Evolutionary conservation across 331 rosid species (phyloP).

Genomic region (Dryas integrifolia): DNA sequence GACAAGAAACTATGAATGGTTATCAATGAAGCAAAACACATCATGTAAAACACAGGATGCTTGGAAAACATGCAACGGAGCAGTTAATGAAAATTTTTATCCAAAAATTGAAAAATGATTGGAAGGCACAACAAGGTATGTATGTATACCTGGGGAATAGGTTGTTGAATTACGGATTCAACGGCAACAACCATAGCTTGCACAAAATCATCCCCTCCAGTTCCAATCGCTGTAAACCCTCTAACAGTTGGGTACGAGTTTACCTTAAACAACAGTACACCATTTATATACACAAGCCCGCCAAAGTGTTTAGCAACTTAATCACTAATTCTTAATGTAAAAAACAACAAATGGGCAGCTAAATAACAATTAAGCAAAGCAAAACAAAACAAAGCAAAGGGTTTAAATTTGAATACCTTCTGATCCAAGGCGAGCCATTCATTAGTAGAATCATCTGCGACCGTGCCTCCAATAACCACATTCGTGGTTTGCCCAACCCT

Average conservation of each 20-base stretch:
- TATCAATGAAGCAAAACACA: not conserved
- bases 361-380: not conserved
- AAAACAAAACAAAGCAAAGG: conserved; percentile 2
- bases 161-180: conserved; percentile 86
- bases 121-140: not conserved
- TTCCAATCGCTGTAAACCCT: conserved; percentile 95
- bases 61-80: not conserved
- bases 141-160: conserved; percentile 74
- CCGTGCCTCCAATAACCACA: conserved; percentile 96
- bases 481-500: conserved; percentile 98
- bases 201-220: conserved; percentile 96
- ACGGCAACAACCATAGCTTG: conserved; percentile 97
- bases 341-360: not conserved
- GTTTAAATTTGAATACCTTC: conserved; percentile 46
- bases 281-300: not conserved
- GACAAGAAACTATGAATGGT: not conserved
- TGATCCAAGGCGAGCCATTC: conserved; percentile 94
- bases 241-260: conserved; percentile 88
- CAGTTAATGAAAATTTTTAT: not conserved
- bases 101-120: not conserved
- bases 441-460: conserved; percentile 74
- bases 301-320: not conserved
- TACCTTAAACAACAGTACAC: conserved; percentile 39
- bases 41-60: not conserved
- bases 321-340: not conserved